phyloP scores from a whole-genome alignment of 2,329 filamentous ascomycete species.

The Apiospora aurea region DNA sequence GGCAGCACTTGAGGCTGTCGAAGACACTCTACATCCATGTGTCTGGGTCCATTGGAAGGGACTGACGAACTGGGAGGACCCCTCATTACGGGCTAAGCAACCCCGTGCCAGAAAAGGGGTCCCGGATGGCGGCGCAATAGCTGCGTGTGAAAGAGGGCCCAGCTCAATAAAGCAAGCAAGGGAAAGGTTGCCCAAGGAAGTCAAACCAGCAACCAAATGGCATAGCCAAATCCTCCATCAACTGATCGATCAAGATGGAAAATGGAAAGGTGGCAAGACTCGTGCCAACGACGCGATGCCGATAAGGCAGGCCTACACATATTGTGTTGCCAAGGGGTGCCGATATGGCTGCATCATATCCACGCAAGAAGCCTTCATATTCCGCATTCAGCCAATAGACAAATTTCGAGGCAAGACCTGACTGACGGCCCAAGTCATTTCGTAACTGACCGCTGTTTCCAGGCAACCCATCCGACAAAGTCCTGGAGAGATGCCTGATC shows the following conservation, averaged over 20 bases:
- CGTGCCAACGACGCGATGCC: background rate
- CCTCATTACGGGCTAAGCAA: background rate
- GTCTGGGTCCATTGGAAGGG: too few relatives aligned
- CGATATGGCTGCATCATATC: conserved; percentile 43
- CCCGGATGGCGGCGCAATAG: background rate
- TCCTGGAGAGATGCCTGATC: background rate
- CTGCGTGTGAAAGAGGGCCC: background rate
- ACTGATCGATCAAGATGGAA: background rate
- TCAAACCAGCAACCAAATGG: background rate
- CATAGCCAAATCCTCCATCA: background rate
- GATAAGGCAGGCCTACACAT: background rate
- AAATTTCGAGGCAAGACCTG: background rate
- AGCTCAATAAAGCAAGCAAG: background rate
- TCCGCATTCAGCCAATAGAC: background rate
- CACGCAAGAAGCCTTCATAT: conserved; percentile 34
- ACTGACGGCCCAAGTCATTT: too few relatives aligned
- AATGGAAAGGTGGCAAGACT: background rate
- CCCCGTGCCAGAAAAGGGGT: background rate
- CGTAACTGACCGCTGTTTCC: background rate
- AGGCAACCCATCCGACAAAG: background rate
- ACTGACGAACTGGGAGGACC: too few relatives aligned
- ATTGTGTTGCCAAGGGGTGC: conserved; percentile 25
- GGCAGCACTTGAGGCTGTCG: too few relatives aligned
- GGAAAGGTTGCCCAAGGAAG: background rate
- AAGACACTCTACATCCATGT: too few relatives aligned